Evolutionary conservation across 139 green algal genomes (phyloP).

Genomic region (Chlorella sp.): DNA sequence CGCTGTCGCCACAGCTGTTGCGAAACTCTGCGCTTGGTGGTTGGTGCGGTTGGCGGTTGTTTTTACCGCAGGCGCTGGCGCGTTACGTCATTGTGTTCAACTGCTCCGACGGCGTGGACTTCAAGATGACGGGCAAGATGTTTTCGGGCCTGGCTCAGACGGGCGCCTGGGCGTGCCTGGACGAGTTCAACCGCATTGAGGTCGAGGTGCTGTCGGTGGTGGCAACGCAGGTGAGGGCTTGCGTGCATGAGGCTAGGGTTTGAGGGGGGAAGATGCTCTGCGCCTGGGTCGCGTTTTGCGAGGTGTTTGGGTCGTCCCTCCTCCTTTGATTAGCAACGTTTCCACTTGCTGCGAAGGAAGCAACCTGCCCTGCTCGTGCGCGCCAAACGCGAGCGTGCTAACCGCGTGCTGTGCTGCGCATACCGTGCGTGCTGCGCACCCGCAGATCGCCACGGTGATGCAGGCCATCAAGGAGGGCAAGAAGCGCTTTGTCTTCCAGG

Average conservation of each 20-base stretch:
- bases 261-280: not conserved
- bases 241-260: slow-evolving; percentile 69
- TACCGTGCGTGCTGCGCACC: no score
- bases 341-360: no score
- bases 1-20: no score
- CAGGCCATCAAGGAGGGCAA: slow-evolving; percentile 77
- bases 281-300: not conserved
- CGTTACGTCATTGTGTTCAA: slow-evolving; percentile 85
- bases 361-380: no score
- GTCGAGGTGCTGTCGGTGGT: slow-evolving; percentile 84
- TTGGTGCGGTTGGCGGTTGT: no score
- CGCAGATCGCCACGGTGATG: slow-evolving; percentile 8
- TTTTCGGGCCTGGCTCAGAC: slow-evolving; percentile 75
- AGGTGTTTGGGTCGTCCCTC: not conserved
- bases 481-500: slow-evolving; percentile 70
- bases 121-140: slow-evolving; percentile 83
- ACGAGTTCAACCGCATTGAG: slow-evolving; percentile 89
- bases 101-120: slow-evolving; percentile 80
- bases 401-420: no score
- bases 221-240: slow-evolving; percentile 66
- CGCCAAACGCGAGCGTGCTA: no score
- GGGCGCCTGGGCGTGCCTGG: slow-evolving; percentile 77
- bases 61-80: slow-evolving; percentile 57
- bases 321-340: no score
- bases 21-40: no score